Evolutionary conservation across 345 rosid species (phyloP).

Genomic region (Reutealis trisperma): DNA sequence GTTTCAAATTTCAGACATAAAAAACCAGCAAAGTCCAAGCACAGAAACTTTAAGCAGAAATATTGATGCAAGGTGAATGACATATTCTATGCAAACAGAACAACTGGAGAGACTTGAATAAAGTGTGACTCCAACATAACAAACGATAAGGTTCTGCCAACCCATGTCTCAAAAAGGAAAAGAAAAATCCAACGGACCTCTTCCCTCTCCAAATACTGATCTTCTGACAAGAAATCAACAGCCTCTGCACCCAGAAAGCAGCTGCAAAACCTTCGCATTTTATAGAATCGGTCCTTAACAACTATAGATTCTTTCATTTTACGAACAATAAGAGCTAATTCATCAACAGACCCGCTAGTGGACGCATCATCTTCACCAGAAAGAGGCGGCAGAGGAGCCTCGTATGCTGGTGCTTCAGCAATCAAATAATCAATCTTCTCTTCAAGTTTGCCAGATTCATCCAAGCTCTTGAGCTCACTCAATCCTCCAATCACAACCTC

Average conservation of each 20-base stretch:
- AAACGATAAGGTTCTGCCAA: background rate
- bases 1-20: background rate
- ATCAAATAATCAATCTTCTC: slow-evolving; percentile 67
- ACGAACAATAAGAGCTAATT: slow-evolving; percentile 67
- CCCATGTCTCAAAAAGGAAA: background rate
- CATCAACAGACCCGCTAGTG: slow-evolving; percentile 63
- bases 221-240: slow-evolving; percentile 63
- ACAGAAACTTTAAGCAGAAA: background rate
- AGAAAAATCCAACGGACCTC: slow-evolving; percentile 48
- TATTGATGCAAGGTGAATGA: background rate
- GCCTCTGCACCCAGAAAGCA: slow-evolving; percentile 85
- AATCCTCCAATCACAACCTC: slow-evolving; percentile 66
- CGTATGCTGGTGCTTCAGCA: slow-evolving; percentile 50
- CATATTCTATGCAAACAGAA: background rate
- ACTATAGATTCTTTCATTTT: slow-evolving; percentile 69
- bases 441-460: slow-evolving; percentile 62
- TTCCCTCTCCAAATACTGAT: slow-evolving; percentile 70
- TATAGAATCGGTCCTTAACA: slow-evolving; percentile 75
- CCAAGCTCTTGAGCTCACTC: slow-evolving; percentile 55
- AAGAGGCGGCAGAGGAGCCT: slow-evolving; percentile 81
- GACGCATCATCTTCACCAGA: slow-evolving; percentile 87
- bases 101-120: background rate
- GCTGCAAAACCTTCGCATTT: slow-evolving; percentile 64
- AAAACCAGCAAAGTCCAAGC: background rate
- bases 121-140: background rate